Evolutionary conservation across 192 early-diverging fungal genomes (phyloP), one percentile per base, ranked within the genome.

Genomic region (Rhizophagus sp.): DNA sequence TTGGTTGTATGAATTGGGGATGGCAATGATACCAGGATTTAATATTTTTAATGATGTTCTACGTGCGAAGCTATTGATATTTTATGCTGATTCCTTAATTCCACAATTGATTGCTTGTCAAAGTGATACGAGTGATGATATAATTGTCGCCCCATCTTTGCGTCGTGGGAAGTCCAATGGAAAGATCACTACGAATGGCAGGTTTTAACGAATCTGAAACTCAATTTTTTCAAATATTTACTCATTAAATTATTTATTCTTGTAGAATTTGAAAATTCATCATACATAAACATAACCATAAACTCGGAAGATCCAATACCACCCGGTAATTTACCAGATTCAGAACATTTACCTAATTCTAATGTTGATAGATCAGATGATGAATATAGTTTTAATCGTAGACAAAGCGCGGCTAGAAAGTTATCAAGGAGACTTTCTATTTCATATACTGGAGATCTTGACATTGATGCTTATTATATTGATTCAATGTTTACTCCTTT

Each of bases 1-100:
- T 24, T 84, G 82, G 65, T 67, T 91, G 19, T 91, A 88, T 67
- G 83, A 87, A 34, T 80, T 91, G 61, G 90, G 90, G n/a, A 83
- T 85, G 50, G 74, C 83, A 2, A 81, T 87, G 24, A 81, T 91
- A 7, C 86, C 90, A 15, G 88, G 85, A 8, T 91, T 91, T 47
- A 83, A 86, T 8, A 76, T 79, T 2, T 91, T 91, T 77, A 75
- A 81, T 57, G 84, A 85, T 39, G 73, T 80, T 27, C 78, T 90
- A n/a, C 69, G 83, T 13, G 83, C 84, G 4, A 82, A 85, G 17
- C 65, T 87, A 3, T 30, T 90, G 13, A 82, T 82, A 15, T 81
- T 90, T 10, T 81, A 87, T 73, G 76, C 82, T 7, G 87, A 86
- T 50, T 82, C 75, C 19, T 84, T 90, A 27, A n/a, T 90, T n/a